phyloP scores from a whole-genome alignment of 257 asterid species.

The Fraxinus cuspidata region DNA sequence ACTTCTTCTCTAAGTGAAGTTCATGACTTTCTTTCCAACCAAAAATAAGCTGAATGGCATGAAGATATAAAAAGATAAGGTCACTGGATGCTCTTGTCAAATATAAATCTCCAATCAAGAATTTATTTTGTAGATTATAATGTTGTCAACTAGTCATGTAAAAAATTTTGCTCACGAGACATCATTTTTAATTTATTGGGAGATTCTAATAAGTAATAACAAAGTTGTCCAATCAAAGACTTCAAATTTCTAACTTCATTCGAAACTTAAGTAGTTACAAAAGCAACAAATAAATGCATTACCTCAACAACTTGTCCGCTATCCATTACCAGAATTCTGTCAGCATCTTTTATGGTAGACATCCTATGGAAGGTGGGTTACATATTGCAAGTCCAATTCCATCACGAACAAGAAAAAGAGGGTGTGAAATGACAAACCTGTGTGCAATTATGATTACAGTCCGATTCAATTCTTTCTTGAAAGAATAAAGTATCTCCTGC shows the following conservation, averaged over 20 bases:
- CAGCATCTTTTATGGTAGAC: slow-evolving; percentile 46
- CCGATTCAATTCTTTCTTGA: slow-evolving; percentile 33
- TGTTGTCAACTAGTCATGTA: background rate
- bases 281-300: slow-evolving; percentile 9
- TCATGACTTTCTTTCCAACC: background rate
- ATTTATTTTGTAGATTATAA: background rate
- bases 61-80: background rate
- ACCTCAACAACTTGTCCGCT: slow-evolving; percentile 49
- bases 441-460: slow-evolving; percentile 49
- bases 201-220: background rate
- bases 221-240: background rate
- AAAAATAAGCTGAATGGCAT: background rate
- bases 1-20: background rate
- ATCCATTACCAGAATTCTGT: slow-evolving; percentile 47
- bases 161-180: background rate
- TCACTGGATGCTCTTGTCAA: background rate
- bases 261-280: background rate
- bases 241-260: background rate
- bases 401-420: background rate
- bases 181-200: background rate
- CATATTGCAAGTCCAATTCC: background rate
- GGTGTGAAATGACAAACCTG: slow-evolving; percentile 29
- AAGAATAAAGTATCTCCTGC: slow-evolving; percentile 43
- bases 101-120: background rate
- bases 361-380: slow-evolving; percentile 35